Percentiles rank a stretch among this genome's conserved stretches.
These are phyloP conservation scores for Neonectria neomacrospora DNA, from an alignment of 2,329 filamentous ascomycete genomes.

Conservation along the genomic window DNA sequence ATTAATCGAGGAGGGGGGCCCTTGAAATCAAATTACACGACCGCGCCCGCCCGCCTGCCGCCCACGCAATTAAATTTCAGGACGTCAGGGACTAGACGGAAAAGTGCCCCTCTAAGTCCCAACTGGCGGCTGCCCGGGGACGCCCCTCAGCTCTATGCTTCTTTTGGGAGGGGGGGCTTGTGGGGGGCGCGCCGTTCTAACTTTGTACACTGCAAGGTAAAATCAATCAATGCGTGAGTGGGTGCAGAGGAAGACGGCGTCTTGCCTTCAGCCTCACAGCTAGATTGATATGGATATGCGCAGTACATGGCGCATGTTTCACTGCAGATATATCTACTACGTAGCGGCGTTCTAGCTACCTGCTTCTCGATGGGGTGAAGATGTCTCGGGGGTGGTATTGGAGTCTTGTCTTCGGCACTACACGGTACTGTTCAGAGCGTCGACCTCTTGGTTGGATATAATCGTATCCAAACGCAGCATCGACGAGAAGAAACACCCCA, in stretches of 20 bases:
- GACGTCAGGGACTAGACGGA: slow-evolving; percentile 34
- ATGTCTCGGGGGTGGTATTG: background rate
- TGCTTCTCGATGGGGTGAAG: background rate
- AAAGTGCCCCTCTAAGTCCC: slow-evolving; percentile 37
- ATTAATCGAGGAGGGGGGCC: slow-evolving; percentile 13
- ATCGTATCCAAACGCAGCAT: background rate
- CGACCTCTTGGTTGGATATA: background rate
- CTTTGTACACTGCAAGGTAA: background rate
- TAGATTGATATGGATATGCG: background rate
- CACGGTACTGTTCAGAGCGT: no score
- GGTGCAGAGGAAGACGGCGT: slow-evolving; percentile 2
- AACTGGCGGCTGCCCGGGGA: slow-evolving; percentile 8
- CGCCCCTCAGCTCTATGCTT: slow-evolving; percentile 13
- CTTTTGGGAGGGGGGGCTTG: background rate
- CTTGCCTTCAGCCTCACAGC: background rate
- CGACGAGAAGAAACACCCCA: background rate
- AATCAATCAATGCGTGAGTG: background rate
- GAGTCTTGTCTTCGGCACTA: background rate
- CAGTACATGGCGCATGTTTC: background rate
- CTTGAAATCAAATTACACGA: slow-evolving; percentile 32
- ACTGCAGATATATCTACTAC: background rate
- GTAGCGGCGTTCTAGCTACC: background rate
- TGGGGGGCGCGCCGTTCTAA: slow-evolving; percentile 10
- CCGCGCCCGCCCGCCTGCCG: slow-evolving; percentile 30
- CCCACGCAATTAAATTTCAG: slow-evolving; percentile 45